Conservation (phyloP, 1,284 basidiomycete species). For the Rhodotorula sp. region DNA sequence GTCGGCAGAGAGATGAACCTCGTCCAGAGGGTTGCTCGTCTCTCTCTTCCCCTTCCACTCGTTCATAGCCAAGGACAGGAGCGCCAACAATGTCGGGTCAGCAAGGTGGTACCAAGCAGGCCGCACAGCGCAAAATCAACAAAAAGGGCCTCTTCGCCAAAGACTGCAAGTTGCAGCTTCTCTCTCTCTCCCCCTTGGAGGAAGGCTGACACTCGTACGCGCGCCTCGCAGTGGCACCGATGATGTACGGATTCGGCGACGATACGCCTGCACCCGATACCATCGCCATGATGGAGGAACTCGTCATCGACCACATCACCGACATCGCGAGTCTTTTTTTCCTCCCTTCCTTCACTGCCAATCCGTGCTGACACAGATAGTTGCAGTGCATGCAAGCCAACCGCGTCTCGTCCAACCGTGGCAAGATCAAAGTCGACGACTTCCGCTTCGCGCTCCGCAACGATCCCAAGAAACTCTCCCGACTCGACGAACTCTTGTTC, state of each 20-base stretch:
- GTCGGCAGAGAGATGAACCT: neutral
- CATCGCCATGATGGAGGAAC: slow-evolving; percentile 89
- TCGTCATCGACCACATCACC: slow-evolving; percentile 83
- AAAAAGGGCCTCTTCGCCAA: slow-evolving; percentile 36
- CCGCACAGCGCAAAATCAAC: slow-evolving; percentile 10
- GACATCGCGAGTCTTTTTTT: slow-evolving; percentile 65
- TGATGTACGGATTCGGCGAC: slow-evolving; percentile 96
- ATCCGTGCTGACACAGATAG: neutral
- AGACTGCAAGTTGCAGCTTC: slow-evolving; percentile 20
- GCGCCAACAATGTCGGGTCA: slow-evolving; percentile 3
- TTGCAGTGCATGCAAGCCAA: slow-evolving; percentile 68
- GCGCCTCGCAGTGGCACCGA: slow-evolving; percentile 62
- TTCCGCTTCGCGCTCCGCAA: slow-evolving; percentile 66
- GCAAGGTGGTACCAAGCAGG: neutral
- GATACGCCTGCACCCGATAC: slow-evolving; percentile 81
- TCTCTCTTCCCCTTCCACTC: neutral
- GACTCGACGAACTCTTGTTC: slow-evolving; percentile 82
- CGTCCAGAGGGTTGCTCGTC: neutral
- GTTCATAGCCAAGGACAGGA: neutral
- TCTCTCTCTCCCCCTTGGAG: neutral
- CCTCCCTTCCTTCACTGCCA: neutral
- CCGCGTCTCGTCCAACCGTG: slow-evolving; percentile 60
- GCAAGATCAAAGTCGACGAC: slow-evolving; percentile 64
- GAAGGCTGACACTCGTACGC: neutral
- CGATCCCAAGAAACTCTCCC: slow-evolving; percentile 78